A percentile compares a stretch with the other conserved stretches of the same genome.
These are phyloP conservation scores for Aspergillus sclerotialis DNA, from an alignment of 2,329 filamentous ascomycete genomes.

Conservation along the genomic window DNA sequence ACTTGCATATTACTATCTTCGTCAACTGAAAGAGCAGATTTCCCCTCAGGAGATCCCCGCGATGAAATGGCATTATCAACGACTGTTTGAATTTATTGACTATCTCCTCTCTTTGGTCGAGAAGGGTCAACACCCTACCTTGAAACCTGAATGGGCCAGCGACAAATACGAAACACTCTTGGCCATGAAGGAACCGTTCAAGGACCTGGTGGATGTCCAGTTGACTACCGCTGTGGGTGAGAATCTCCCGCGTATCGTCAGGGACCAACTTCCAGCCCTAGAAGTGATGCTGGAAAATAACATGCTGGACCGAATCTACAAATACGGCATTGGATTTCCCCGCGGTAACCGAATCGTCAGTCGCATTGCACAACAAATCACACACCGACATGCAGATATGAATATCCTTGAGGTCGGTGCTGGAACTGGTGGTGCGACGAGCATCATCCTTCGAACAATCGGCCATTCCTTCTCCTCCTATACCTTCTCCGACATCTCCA, in stretches of 20 bases:
- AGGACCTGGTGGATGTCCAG: constrained; percentile 2
- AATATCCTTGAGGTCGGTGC: constrained; percentile 13
- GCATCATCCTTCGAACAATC: constrained; percentile 20
- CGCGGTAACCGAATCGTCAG: not conserved
- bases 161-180: too few relatives aligned
- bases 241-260: constrained; percentile 24
- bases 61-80: not conserved
- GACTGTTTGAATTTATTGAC: not conserved
- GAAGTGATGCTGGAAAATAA: constrained; percentile 27
- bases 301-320: constrained; percentile 17
- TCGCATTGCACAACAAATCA: constrained; percentile 2
- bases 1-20: not conserved
- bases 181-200: not conserved
- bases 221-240: constrained; percentile 12
- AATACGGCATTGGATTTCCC: not conserved
- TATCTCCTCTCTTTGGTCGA: too few relatives aligned
- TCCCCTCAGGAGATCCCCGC: not conserved
- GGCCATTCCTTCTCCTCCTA: constrained; percentile 26
- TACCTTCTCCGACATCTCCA: constrained; percentile 38
- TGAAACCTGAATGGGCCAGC: too few relatives aligned
- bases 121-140: too few relatives aligned
- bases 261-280: constrained; percentile 23
- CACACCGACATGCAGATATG: constrained; percentile 2
- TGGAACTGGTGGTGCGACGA: constrained; percentile 35
- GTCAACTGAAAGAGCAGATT: not conserved